These are phyloP conservation scores for Ascochyta pisi DNA, from an alignment of 2,329 filamentous ascomycete genomes.

Conservation along the genomic window DNA sequence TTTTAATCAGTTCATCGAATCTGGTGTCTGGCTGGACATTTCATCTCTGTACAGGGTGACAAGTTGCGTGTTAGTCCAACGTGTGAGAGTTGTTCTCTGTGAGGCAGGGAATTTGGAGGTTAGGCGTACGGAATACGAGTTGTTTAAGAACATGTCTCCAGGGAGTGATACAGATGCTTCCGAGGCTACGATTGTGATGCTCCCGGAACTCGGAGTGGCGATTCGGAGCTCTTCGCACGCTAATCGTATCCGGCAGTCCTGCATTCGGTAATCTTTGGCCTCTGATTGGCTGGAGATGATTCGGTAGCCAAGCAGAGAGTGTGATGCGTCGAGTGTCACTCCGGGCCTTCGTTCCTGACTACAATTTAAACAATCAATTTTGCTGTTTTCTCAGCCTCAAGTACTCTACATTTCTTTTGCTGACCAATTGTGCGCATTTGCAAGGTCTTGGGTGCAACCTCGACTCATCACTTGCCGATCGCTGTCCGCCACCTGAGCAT, in stretches of 20 bases:
- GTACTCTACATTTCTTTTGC: background rate
- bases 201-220: conserved; percentile 14
- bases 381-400: conserved; percentile 5
- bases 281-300: conserved; percentile 15
- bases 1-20: background rate
- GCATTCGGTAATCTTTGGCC: conserved; percentile 11
- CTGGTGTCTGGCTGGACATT: background rate
- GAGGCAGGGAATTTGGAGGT: too few species aligned
- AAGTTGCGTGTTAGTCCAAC: too few species aligned
- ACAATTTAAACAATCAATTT: conserved; percentile 15
- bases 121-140: too few species aligned
- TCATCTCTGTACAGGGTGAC: too few species aligned
- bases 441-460: background rate
- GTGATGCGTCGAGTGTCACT: conserved; percentile 6
- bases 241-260: background rate
- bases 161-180: too few species aligned
- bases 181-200: too few species aligned
- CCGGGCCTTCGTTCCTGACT: conserved; percentile 9
- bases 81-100: too few species aligned
- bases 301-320: conserved; percentile 8
- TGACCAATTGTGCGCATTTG: conserved; percentile 3
- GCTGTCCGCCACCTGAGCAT: conserved; percentile 13
- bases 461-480: conserved; percentile 12
- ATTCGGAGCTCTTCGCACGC: conserved; percentile 7
- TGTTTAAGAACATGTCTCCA: too few species aligned